Evolutionary conservation across 2,329 filamentous ascomycete genomes (phyloP).

Genomic region (Colletotrichum musae): DNA sequence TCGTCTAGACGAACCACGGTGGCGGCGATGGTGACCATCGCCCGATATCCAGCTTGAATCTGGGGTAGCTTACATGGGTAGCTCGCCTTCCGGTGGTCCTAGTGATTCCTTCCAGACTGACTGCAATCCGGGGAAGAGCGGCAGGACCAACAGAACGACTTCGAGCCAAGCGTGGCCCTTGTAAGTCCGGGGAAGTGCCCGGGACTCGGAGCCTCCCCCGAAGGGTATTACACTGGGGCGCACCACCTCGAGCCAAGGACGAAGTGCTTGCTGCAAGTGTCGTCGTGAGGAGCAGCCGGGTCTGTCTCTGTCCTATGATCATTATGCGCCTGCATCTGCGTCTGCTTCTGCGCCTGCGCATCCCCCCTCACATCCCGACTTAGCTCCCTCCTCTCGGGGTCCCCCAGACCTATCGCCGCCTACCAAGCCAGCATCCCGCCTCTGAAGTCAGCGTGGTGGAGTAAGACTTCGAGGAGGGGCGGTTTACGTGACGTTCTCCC

Average conservation of each 20-base stretch:
- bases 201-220: no score
- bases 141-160: constrained; percentile 8
- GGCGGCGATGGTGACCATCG: background rate
- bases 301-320: constrained; percentile 10
- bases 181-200: no score
- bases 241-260: background rate
- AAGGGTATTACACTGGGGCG: no score
- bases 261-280: constrained; percentile 14
- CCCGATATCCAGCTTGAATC: constrained; percentile 4
- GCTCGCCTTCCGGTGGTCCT: background rate
- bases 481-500: constrained; percentile 19
- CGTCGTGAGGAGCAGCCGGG: constrained; percentile 5
- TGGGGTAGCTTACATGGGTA: constrained; percentile 25
- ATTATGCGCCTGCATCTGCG: background rate
- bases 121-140: background rate
- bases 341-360: constrained; percentile 3
- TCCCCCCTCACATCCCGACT: constrained; percentile 18
- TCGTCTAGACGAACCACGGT: constrained; percentile 26
- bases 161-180: background rate
- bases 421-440: constrained; percentile 14
- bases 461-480: constrained; percentile 25
- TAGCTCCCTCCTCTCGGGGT: constrained; percentile 7
- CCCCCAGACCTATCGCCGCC: constrained; percentile 15
- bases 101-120: background rate
- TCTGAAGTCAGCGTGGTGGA: constrained; percentile 18